A percentile compares a stretch with the other conserved stretches of the same genome.
phyloP scores from a whole-genome alignment of 768 basidiomycete genomes.

The Mycena vulgaris region DNA sequence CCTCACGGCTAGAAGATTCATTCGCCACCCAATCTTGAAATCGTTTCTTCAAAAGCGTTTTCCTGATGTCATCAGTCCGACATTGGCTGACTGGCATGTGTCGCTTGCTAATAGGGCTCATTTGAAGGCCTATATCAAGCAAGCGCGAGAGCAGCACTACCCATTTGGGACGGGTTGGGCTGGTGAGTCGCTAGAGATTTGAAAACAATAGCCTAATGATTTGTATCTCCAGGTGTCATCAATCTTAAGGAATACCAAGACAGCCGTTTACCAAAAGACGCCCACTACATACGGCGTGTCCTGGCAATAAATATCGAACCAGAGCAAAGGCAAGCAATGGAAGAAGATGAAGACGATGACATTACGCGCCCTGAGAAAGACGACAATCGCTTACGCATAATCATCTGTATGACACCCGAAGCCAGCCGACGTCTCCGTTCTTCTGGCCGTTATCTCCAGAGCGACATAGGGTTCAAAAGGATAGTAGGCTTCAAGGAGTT shows the following conservation, averaged over 20 bases:
- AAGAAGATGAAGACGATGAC: constrained; percentile 32
- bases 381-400: constrained; percentile 30
- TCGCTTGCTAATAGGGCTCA: constrained; percentile 41
- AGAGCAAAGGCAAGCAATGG: neutral
- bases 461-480: too few species aligned
- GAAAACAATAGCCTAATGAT: neutral
- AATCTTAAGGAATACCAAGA: constrained; percentile 35
- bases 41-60: constrained; percentile 24
- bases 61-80: constrained; percentile 26
- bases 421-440: constrained; percentile 36
- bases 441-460: constrained; percentile 41
- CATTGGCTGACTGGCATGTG: constrained; percentile 39
- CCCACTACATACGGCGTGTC: constrained; percentile 41
- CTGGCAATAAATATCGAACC: constrained; percentile 5
- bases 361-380: neutral
- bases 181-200: constrained; percentile 14
- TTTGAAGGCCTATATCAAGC: constrained; percentile 35
- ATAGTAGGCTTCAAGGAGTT: constrained; percentile 41
- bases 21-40: constrained; percentile 31
- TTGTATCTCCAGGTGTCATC: constrained; percentile 22
- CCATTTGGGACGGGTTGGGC: constrained; percentile 36
- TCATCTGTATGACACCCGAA: constrained; percentile 45
- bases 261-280: constrained; percentile 9
- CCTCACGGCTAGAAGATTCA: constrained; percentile 36
- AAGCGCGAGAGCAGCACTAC: neutral